Conservation (phyloP, 352 stramenopile genomes). For the Phytophthora vignae region DNA sequence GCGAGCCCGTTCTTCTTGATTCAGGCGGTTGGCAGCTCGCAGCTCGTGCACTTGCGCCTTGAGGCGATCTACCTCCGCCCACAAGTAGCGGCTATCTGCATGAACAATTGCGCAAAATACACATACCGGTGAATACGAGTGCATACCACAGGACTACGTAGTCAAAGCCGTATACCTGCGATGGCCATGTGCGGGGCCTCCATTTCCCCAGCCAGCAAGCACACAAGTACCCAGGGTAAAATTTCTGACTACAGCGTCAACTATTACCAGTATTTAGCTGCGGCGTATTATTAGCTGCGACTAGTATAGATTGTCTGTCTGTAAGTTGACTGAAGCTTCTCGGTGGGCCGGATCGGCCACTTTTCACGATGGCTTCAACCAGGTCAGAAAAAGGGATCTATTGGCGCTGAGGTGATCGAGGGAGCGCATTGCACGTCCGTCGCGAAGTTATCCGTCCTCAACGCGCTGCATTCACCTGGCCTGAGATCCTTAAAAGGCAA, state of each 20-base stretch:
- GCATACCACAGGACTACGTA: no score
- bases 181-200: constrained; percentile 30
- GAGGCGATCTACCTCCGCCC: constrained; percentile 66
- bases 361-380: background rate
- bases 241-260: background rate
- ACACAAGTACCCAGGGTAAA: background rate
- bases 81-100: constrained; percentile 60
- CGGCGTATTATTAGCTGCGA: constrained; percentile 1
- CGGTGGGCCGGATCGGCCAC: background rate
- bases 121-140: constrained; percentile 1
- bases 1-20: constrained; percentile 40
- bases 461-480: no score
- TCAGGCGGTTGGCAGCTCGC: constrained; percentile 31
- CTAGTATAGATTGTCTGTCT: background rate
- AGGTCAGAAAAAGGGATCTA: background rate
- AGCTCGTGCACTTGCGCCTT: constrained; percentile 61
- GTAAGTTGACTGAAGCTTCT: constrained; percentile 1
- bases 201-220: background rate
- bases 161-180: constrained; percentile 17
- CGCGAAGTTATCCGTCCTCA: no score
- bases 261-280: background rate
- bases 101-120: background rate
- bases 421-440: no score
- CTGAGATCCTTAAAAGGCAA: no score
- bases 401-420: background rate